Base-by-base conservation (phyloP, 345 rosid species). In the Isatis tinctoria region DNA sequence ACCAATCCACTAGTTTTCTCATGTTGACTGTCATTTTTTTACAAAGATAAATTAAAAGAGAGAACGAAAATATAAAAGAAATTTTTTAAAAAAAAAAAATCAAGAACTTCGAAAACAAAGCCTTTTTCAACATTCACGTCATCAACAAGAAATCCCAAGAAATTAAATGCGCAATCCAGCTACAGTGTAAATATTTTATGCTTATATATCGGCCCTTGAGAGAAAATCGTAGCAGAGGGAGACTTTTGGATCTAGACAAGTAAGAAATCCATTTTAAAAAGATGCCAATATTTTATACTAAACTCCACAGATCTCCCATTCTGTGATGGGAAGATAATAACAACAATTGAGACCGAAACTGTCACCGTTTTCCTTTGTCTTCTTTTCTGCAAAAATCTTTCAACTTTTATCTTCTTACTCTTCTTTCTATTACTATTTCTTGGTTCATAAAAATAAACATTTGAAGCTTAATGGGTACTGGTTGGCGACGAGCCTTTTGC, bases 401-500 rank as follows among this genome's bases (percentile, higher is more conserved):
- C 60, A 48, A 40, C 58, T 69, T 69, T 20, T 20, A 37, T 75
- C 65, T 18, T 61, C 59, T 63, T 56, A 2, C 37, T 37, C 10
- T 60, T 47, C 45, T 47, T 30, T 2, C 17, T 12, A 2, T 27
- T 39, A 6, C 28, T 30, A 24, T 28, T 47, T 37, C 26, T 24
- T 13, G 3, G 33, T 43, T 13, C 28, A 40, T n/a, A 70, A 59
- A 60, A 11, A 12, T 0, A 41, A 12, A 6, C 6, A n/a, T 1
- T 51, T 5, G 39, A 51, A 60, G 13, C 16, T 28, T 33, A 57
- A 93, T 91, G 98, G 96, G 94, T 52, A 91, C 97, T 13, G 92
- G 98, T 53, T 93, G 97, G 98, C 89, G 98, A 74, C 87, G 91
- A 82, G 98, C 98, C 17, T 93, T 93, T 75, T 93, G 98, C 84